These are phyloP conservation scores for Melocanna baccifera DNA, from an alignment of 176 grass and related monocot genomes.

Conservation along the genomic window DNA sequence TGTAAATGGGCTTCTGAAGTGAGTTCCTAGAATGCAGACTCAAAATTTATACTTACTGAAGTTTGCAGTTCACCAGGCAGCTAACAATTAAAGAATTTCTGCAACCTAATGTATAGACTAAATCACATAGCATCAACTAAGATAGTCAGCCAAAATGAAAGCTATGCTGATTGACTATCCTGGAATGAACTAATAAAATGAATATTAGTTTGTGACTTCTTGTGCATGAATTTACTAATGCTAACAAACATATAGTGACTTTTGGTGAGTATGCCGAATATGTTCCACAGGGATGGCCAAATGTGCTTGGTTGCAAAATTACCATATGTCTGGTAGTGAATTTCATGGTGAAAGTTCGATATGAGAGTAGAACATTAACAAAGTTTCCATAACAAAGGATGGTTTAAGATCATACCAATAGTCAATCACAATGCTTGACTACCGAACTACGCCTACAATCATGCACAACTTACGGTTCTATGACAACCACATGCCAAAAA, in stretches of 20 bases:
- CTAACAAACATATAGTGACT: neutral
- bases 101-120: conserved; percentile 26
- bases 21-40: conserved; percentile 20
- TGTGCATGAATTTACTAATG: neutral
- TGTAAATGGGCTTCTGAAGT: conserved; percentile 31
- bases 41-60: conserved; percentile 21
- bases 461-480: neutral
- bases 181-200: conserved; percentile 32
- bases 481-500: neutral
- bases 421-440: neutral
- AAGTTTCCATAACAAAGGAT: neutral
- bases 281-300: neutral
- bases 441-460: neutral
- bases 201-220: neutral
- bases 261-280: neutral
- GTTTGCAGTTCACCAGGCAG: neutral
- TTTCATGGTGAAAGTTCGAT: neutral
- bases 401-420: neutral
- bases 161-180: conserved; percentile 4
- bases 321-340: neutral
- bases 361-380: neutral
- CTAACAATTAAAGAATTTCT: conserved; percentile 30
- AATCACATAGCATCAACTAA: conserved; percentile 22
- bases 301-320: conserved; percentile 10
- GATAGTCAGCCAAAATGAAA: conserved; percentile 31